These are phyloP conservation scores for Eucalyptus melliodora DNA, from an alignment of 345 rosid genomes.

Conservation along the genomic window DNA sequence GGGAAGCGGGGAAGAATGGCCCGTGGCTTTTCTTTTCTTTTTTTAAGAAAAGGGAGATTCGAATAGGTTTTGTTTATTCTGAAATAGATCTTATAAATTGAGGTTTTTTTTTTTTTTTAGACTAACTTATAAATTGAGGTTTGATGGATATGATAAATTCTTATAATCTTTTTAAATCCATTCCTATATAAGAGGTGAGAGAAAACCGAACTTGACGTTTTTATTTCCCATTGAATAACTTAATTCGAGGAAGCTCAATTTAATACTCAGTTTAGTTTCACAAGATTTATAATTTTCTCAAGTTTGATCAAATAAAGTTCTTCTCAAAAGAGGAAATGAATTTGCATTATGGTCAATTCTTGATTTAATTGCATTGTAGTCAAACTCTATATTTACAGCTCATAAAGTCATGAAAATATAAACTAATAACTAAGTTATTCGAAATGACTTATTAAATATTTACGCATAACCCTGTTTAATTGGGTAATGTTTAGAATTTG, in stretches of 20 bases:
- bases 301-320: accelerated
- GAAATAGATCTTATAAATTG: background rate
- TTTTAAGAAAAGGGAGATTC: background rate
- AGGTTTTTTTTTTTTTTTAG: too few species aligned
- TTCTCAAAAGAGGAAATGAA: accelerated
- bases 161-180: too few species aligned
- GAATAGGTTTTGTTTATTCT: background rate
- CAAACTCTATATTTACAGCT: accelerated
- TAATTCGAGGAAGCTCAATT: accelerated
- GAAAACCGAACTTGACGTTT: background rate
- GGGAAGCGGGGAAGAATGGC: background rate
- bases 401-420: accelerated
- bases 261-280: accelerated
- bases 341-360: accelerated
- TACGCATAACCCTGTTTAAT: accelerated
- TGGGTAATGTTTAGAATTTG: too few species aligned
- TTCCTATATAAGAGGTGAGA: too few species aligned
- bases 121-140: background rate
- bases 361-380: accelerated
- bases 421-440: too few species aligned
- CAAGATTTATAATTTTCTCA: background rate
- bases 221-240: too few species aligned
- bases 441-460: too few species aligned
- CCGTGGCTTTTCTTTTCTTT: too few species aligned
- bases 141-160: accelerated